Evolutionary conservation across 1,284 basidiomycete species (phyloP).

Genomic region (Spongispora temasekensis): DNA sequence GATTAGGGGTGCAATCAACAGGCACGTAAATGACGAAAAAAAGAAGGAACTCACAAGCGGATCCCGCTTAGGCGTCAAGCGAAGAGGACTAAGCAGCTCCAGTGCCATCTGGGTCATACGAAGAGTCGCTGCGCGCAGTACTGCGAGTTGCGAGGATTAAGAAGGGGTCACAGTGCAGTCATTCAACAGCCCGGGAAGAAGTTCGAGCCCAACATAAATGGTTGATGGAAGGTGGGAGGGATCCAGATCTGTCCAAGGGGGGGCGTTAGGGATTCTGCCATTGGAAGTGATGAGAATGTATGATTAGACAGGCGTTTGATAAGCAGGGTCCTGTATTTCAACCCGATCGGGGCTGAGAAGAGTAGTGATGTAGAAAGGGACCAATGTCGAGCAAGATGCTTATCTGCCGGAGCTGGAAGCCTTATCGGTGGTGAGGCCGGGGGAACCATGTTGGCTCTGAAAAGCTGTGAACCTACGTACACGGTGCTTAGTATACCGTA

Average conservation of each 20-base stretch:
- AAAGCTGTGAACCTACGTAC: background rate
- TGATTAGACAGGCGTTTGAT: constrained; percentile 15
- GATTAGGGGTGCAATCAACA: background rate
- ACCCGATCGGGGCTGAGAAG: constrained; percentile 4
- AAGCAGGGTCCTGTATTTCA: constrained; percentile 16
- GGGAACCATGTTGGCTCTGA: background rate
- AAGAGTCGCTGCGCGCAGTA: background rate
- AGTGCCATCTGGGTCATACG: constrained; percentile 12
- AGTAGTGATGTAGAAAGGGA: background rate
- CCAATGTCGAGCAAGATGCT: constrained; percentile 15
- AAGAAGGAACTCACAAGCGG: constrained; percentile 35
- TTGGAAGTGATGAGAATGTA: background rate
- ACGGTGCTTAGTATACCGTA: background rate
- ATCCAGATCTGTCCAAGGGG: constrained; percentile 3
- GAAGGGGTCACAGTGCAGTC: background rate
- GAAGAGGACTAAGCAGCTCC: background rate
- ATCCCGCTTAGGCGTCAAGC: constrained; percentile 31
- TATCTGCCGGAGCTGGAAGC: constrained; percentile 17
- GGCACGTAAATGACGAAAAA: background rate
- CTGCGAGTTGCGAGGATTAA: background rate
- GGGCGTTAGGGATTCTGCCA: constrained; percentile 3
- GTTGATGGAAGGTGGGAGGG: background rate
- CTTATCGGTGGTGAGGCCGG: constrained; percentile 4
- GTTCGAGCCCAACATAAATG: constrained; percentile 22
- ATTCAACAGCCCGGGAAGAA: background rate